phyloP scores from a whole-genome alignment of 148 eudicot genomes.

The Gaultheria prostrata region DNA sequence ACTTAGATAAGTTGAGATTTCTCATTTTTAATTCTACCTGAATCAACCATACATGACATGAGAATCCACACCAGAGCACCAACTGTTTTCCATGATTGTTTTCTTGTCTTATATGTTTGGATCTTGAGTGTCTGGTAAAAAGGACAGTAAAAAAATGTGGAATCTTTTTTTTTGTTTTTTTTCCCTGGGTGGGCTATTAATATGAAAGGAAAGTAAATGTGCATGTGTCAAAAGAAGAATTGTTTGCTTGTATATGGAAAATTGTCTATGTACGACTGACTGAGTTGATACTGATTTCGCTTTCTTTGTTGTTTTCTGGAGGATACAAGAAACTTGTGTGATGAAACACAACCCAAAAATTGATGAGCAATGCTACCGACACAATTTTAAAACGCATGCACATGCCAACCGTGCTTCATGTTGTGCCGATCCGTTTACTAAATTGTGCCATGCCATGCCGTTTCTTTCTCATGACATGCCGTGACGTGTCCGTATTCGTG shows the following conservation, averaged over 20 bases:
- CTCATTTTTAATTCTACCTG: neutral
- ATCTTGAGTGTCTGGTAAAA: neutral
- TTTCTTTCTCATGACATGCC: no score
- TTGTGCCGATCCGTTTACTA: no score
- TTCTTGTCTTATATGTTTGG: neutral
- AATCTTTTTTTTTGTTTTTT: neutral
- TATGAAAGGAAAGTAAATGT: neutral
- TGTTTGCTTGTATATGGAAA: neutral
- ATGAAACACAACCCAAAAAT: neutral
- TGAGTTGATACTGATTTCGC: neutral
- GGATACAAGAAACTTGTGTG: neutral
- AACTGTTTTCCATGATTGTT: neutral
- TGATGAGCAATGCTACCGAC: no score
- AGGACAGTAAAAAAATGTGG: neutral
- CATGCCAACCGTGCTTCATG: no score
- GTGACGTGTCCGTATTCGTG: no score
- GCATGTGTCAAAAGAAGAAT: neutral
- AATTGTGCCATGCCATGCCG: no score
- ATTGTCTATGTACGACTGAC: neutral
- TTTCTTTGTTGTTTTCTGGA: neutral
- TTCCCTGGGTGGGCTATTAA: neutral
- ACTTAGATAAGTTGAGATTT: neutral
- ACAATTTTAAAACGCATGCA: no score
- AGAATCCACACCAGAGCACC: neutral
- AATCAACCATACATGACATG: neutral